Conservation (phyloP, 2,329 filamentous ascomycete species). For the Cytospora paraplurivora region DNA sequence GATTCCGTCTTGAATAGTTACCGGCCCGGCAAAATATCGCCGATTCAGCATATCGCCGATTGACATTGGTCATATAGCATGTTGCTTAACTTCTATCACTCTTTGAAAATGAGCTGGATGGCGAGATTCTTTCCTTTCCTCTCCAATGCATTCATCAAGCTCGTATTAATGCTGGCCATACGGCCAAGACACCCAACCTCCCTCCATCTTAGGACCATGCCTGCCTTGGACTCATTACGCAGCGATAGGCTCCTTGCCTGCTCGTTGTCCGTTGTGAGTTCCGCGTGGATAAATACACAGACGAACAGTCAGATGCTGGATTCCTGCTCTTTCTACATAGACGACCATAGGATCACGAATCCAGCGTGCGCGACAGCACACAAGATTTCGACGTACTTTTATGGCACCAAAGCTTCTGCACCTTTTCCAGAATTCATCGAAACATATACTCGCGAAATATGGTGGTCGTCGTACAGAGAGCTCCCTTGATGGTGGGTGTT, state of each 20-base stretch:
- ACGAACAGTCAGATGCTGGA: fast-evolving
- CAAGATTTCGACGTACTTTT: not conserved
- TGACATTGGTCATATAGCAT: not conserved
- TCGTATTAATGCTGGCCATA: not conserved
- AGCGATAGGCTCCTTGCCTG: not conserved
- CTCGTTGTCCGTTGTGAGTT: no score
- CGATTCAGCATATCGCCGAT: not conserved
- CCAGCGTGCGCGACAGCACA: not conserved
- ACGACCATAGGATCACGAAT: not conserved
- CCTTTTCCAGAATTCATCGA: not conserved
- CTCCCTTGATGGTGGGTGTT: conserved; percentile 20
- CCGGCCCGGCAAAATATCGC: conserved; percentile 1
- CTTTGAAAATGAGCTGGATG: not conserved
- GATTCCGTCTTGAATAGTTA: conserved; percentile 26
- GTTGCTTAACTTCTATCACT: not conserved
- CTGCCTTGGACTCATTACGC: not conserved
- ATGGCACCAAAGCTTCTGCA: not conserved
- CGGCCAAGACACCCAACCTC: not conserved
- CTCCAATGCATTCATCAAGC: not conserved
- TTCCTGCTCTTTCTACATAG: not conserved
- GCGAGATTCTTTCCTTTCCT: not conserved
- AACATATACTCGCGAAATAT: not conserved
- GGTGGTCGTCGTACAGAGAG: not conserved
- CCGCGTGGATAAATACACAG: not conserved
- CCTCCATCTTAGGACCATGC: not conserved